phyloP scores from a whole-genome alignment of 2,329 filamentous ascomycete genomes.

The Macroventuria anomochaeta region DNA sequence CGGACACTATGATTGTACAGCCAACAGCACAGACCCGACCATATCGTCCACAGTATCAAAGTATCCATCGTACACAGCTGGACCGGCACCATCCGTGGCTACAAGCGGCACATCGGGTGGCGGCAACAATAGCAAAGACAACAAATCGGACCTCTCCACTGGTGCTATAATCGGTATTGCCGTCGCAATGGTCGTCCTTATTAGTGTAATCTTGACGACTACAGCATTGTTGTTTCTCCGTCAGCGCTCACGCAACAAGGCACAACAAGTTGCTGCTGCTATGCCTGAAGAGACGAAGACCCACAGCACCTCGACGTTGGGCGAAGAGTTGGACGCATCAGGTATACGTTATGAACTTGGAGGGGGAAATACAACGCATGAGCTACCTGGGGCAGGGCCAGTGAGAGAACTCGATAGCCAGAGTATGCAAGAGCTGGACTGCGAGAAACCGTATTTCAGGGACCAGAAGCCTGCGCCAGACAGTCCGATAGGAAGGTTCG shows the following conservation, averaged over 20 bases:
- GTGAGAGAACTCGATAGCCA: constrained; percentile 1
- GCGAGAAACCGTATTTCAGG: constrained; percentile 6
- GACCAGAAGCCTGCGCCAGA: constrained; percentile 12
- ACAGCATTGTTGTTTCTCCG: constrained; percentile 15
- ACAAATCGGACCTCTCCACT: not conserved
- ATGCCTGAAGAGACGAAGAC: constrained; percentile 4
- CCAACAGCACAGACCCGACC: constrained; percentile 13
- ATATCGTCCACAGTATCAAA: not conserved
- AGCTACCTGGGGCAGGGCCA: constrained; percentile 12
- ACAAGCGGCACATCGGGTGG: not conserved
- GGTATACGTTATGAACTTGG: constrained; percentile 16
- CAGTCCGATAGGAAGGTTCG: constrained; percentile 11
- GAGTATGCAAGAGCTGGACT: constrained; percentile 13
- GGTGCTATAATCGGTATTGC: constrained; percentile 19
- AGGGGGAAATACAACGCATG: constrained; percentile 1
- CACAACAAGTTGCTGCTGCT: constrained; percentile 20
- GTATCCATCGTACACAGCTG: not conserved
- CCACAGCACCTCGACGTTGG: constrained; percentile 7
- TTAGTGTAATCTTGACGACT: constrained; percentile 9
- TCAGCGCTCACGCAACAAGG: constrained; percentile 18
- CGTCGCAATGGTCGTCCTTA: constrained; percentile 9
- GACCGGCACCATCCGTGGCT: not conserved
- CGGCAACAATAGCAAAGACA: not conserved
- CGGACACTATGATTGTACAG: constrained; percentile 28
- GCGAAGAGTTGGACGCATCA: constrained; percentile 21